These are phyloP conservation scores for Tarenaya hassleriana DNA, from an alignment of 345 rosid species.

Conservation along the genomic window DNA sequence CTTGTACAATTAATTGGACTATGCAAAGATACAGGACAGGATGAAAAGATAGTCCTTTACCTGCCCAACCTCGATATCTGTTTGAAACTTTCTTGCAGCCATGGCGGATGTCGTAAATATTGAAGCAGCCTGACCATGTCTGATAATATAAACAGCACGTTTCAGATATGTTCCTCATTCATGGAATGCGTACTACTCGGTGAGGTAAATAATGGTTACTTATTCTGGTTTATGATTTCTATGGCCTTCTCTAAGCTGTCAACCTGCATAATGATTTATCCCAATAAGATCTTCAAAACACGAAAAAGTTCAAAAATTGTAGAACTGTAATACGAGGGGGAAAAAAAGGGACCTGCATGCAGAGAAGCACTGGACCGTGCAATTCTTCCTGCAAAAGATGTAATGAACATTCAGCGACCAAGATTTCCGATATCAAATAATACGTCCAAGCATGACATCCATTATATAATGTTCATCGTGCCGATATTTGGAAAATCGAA, in stretches of 20 bases:
- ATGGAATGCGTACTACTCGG: background rate
- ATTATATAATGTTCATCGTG: background rate
- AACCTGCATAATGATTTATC: constrained; percentile 26
- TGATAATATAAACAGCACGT: constrained; percentile 22
- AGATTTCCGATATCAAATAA: background rate
- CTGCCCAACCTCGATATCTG: constrained; percentile 72
- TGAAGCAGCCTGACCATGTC: constrained; percentile 68
- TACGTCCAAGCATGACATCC: background rate
- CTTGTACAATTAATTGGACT: background rate
- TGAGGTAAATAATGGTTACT: constrained; percentile 27
- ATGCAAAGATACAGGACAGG: background rate
- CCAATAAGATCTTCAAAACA: background rate
- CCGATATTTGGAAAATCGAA: background rate
- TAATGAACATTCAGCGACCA: constrained; percentile 2
- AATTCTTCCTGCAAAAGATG: constrained; percentile 40
- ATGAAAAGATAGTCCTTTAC: constrained; percentile 25
- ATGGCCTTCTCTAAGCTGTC: constrained; percentile 51
- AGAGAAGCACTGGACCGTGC: constrained; percentile 50
- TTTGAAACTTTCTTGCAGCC: constrained; percentile 73
- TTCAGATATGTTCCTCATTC: background rate
- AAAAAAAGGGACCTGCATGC: constrained; percentile 41
- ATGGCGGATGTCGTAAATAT: constrained; percentile 60
- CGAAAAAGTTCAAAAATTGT: background rate
- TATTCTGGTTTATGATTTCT: constrained; percentile 44
- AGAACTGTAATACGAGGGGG: background rate